Conservation (phyloP, 345 rosid species). For the Salix viminalis region DNA sequence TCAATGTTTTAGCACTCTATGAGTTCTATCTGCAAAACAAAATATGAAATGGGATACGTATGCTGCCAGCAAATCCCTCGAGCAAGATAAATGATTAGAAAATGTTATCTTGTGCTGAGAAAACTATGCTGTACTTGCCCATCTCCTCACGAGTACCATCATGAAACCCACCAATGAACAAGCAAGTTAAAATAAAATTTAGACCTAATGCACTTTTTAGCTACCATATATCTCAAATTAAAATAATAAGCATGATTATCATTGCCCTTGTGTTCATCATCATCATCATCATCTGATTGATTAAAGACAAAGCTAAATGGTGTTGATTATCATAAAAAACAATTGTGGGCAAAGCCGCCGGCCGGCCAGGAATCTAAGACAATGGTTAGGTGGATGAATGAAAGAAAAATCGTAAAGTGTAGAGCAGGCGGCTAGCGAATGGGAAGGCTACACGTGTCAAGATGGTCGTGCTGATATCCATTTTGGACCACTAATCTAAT, state of each 20-base stretch:
- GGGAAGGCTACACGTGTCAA: constrained; percentile 14
- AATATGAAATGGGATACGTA: constrained; percentile 8
- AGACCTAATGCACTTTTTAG: constrained; percentile 19
- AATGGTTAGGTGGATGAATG: constrained; percentile 10
- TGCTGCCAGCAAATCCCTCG: constrained; percentile 29
- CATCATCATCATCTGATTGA: constrained; percentile 18
- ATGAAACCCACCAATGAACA: constrained; percentile 34
- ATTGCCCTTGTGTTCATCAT: constrained; percentile 17
- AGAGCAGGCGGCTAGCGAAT: constrained; percentile 8
- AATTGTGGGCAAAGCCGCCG: constrained; percentile 14
- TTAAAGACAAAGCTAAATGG: constrained; percentile 13
- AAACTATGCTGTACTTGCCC: constrained; percentile 37
- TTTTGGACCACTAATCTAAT: constrained; percentile 10
- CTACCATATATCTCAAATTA: background rate
- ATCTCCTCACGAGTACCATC: constrained; percentile 17
- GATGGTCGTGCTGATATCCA: constrained; percentile 10
- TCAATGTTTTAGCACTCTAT: background rate
- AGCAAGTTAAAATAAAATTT: background rate
- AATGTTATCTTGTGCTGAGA: constrained; percentile 34
- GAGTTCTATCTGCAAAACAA: background rate
- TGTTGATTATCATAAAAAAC: background rate
- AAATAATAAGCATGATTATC: constrained; percentile 9
- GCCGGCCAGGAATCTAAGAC: constrained; percentile 6
- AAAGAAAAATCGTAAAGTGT: constrained; percentile 5
- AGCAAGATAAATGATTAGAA: constrained; percentile 19